Conservation (phyloP, 306 rosid species). For the Erythrophleum fordii region DNA sequence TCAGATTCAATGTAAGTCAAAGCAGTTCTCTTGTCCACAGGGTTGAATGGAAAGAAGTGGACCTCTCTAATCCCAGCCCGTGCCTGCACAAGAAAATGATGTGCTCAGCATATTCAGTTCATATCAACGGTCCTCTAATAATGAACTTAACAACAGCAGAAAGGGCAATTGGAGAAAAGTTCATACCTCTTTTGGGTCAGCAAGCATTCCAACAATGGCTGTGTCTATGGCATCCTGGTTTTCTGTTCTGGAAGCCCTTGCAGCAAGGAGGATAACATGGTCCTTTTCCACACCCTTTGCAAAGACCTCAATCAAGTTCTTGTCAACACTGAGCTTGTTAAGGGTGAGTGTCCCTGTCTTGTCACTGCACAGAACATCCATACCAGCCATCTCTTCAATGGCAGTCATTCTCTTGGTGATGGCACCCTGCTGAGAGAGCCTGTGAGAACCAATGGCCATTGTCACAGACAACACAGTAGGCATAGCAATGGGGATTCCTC, state of each 20-base stretch:
- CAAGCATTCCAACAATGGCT: constrained; percentile 98
- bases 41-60: constrained; percentile 94
- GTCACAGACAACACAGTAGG: constrained; percentile 98
- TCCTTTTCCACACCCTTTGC: constrained; percentile 84
- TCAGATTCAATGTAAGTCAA: constrained; percentile 84
- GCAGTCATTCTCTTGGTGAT: constrained; percentile 99
- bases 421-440: constrained; percentile 96
- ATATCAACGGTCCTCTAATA: constrained; percentile 11
- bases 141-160: constrained; percentile 6
- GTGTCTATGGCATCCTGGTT: constrained; percentile 99
- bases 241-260: constrained; percentile 91
- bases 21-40: constrained; percentile 98
- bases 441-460: constrained; percentile 99
- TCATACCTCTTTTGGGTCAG: constrained; percentile 94
- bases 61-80: constrained; percentile 87
- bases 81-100: constrained; percentile 57
- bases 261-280: constrained; percentile 83
- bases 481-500: constrained; percentile 99
- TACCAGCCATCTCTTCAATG: constrained; percentile 99
- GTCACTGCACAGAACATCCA: constrained; percentile 99
- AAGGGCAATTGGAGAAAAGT: constrained; percentile 9
- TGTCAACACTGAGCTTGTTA: constrained; percentile 91
- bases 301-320: constrained; percentile 85
- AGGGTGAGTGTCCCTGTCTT: constrained; percentile 98
- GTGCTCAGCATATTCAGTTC: constrained; percentile 3